phyloP scores from a whole-genome alignment of 2,329 filamentous ascomycete genomes.

The Apiospora pterosperma region DNA sequence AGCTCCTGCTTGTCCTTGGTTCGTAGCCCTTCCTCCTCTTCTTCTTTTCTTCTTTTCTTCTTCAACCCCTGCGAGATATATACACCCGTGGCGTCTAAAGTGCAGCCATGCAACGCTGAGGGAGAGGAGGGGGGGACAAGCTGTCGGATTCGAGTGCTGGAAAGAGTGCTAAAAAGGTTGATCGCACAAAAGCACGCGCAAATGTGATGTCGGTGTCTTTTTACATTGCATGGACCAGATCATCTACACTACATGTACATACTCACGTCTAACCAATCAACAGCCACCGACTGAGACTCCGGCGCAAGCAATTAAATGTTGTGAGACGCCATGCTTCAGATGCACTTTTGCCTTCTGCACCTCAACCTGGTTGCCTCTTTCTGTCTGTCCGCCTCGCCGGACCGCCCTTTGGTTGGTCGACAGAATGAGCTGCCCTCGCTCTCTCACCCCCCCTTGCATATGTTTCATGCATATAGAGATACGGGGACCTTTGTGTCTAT shows the following conservation, averaged over 20 bases:
- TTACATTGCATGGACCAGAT: too few species aligned
- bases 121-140: too few species aligned
- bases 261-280: background rate
- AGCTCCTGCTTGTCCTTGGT: too few species aligned
- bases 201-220: background rate
- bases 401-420: background rate
- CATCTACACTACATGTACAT: background rate
- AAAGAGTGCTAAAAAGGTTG: background rate
- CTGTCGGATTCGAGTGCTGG: background rate
- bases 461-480: background rate
- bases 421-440: background rate
- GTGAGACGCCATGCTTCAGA: background rate
- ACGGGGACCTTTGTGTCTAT: background rate
- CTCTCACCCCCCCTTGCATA: background rate
- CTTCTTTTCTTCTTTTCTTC: background rate
- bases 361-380: conserved; percentile 4
- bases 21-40: too few species aligned
- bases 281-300: background rate
- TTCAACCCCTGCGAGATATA: background rate
- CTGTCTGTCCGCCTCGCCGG: conserved; percentile 1
- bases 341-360: background rate
- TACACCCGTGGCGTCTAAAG: background rate
- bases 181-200: background rate
- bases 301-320: background rate
- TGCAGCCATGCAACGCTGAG: background rate